Base-by-base conservation (phyloP, 257 asterid genomes). In the Primulina huaijiensis region DNA sequence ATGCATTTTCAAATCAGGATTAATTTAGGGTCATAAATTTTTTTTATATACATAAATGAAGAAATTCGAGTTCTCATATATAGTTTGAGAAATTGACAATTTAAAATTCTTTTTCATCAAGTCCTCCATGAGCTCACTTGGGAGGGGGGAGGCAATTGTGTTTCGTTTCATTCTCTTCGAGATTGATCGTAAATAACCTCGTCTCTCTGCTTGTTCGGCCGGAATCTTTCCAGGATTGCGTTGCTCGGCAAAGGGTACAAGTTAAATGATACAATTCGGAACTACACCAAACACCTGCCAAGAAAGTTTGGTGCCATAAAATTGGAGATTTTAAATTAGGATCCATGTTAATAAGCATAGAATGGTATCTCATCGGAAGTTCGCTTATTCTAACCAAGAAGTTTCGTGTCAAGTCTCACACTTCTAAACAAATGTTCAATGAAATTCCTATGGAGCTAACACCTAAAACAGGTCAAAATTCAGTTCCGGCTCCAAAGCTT, bases 381-480 rank as follows among this genome's bases (percentile, higher is more conserved):
- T 75, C 56, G 81, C 80, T 88, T 86, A 88, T 90, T 88, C 82
- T 75, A 81, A 66, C 78, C n/a, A 67, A 82, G 85, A 82, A 82
- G 93, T 82, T 76, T 23, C 50, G 65, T 68, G 82, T 75, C 70
- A 50, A 74, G 72, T 71, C 79, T 77, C 86, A 76, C 77, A 79
- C 83, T 86, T 80, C 86, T 69, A 80, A 88, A 76, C 76, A 71
- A 85, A 81, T 83, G 83, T 82, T 77, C 35, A 58, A 70, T 73
- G 37, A 60, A 78, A 72, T 75, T 72, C 74, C 79, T 81, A 82
- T 52, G 66, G 77, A 77, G 73, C 73, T 67, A 72, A 78, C 85
- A 82, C 76, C 85, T 77, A 77, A 79, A 62, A 75, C 55, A 70
- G 71, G 89, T 81, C 97, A 89, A 91, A 89, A 91, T 85, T 89